Evolutionary conservation across 805 yeast genomes (phyloP), one percentile per base, ranked within the genome.

Genomic region (Candida sithepensis): DNA sequence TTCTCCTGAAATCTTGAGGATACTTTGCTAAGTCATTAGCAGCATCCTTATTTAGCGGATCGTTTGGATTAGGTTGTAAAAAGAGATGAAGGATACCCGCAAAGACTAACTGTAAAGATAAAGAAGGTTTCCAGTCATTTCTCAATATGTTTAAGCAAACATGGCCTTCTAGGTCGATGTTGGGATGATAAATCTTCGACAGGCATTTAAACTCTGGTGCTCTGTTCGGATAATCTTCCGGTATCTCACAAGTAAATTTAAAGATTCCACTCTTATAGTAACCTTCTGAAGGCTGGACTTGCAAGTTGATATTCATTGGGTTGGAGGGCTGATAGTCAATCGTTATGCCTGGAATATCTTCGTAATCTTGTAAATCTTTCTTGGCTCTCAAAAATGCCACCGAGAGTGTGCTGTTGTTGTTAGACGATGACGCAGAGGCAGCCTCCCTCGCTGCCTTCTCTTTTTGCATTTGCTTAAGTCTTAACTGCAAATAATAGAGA

Each of bases 101-200:
- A 47, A 91, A 74, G 8, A 92, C 82, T 4, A 91, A 75, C 61
- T 86, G 88, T 60, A 92, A 69, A 49, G 85, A 87, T 55, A 92
- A 72, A 0, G 90, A 96, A 0, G 99, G 98, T 24, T 90, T 82
- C 99, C 99, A 92, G 64, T 92, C 98, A 64, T 91, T 96, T 56
- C 98, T 73, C 49, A 92, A 72, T 32, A 92, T 91, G 62, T 92
- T 92, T 50, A 92, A 74, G 62, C 99, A 92, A 5, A 92, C 87
- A 61, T 90, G 92, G 0, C 98, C 98, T 39, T 87, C 85, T 19
- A 80, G 63, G 63, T 92, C 97, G 54, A 92, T 92, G 61, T 92
- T 92, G 12, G 99, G 99, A 63, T 92, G 99, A 67, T 86, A 92
- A 4, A 92, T 87, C 60, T 75, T 82, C 45, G 82, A 77, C 26